A percentile compares a stretch with the other conserved stretches of the same genome.
phyloP scores from a whole-genome alignment of 2,329 filamentous ascomycete genomes.

The Venturia asperata region DNA sequence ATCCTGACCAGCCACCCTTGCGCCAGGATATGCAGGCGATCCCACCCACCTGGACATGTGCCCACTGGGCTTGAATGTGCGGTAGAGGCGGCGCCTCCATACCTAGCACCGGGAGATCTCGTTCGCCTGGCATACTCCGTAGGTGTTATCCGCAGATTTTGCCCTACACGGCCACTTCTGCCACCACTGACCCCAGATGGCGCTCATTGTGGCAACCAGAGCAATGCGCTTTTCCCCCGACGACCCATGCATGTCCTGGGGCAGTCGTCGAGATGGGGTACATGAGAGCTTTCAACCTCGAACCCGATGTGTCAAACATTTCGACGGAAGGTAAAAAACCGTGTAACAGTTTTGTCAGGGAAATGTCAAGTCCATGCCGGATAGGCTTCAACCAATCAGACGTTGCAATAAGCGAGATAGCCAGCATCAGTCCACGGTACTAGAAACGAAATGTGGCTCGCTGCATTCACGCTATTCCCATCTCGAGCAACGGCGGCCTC shows the following conservation, averaged over 20 bases:
- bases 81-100: conserved; percentile 6
- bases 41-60: conserved; percentile 9
- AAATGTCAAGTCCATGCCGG: neutral
- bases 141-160: neutral
- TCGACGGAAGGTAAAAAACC: conserved; percentile 3
- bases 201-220: conserved; percentile 1
- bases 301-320: conserved; percentile 11
- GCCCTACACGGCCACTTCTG: neutral
- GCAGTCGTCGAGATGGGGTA: conserved; percentile 2
- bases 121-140: neutral
- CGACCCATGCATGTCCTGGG: conserved; percentile 1
- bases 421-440: neutral
- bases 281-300: neutral
- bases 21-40: conserved; percentile 5
- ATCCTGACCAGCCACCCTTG: conserved; percentile 10
- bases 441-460: conserved; percentile 9
- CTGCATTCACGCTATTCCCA: neutral
- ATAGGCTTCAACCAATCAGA: neutral
- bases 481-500: conserved; percentile 1
- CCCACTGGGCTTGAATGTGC: conserved; percentile 6
- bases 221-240: conserved; percentile 6
- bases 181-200: conserved; percentile 7
- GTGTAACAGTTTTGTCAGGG: conserved; percentile 12
- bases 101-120: conserved; percentile 9
- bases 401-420: neutral